Evolutionary conservation across 371 early-diverging fungal genomes (phyloP), one percentile per base, ranked within the genome.

Genomic region (Mortierella sp.): DNA sequence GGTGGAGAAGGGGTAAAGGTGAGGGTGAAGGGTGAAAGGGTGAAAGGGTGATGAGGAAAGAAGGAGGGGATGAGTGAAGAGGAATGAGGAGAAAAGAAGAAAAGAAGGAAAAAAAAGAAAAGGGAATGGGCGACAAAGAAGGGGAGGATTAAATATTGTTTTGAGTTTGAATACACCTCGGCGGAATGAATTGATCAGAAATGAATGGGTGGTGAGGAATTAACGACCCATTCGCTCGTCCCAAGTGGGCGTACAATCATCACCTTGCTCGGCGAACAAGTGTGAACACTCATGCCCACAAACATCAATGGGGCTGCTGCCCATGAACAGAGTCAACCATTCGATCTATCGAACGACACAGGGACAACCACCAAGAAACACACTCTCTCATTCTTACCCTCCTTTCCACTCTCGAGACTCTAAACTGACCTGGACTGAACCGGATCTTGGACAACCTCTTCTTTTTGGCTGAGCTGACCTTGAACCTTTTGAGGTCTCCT

Each of bases 391-490:
- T 41, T 1, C 41, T 41, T 41, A 41, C 49, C 12, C 49, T 55
- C 55, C 24, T n/a, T 24, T 21, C 18, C 18, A 21, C 51, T 51
- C 51, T 51, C 21, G 51, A 51, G 51, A 27, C 56, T 58, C 3
- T 32, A 58, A 29, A 58, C 58, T 58, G 14, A 46, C 60, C 41
- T 44, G 65, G 35, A 63, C 11, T 56, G 56, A 56, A 56, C 56
- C n/a, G n/a, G 10, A 24, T 56, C 29, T 27, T 11, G 51, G 51
- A 51, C 51, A 51, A 51, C 60, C 14, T 58, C 32, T 58, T 29
- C 60, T 14, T 12, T 56, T 56, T 27, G n/a, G 56, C n/a, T 54
- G 32, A 63, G 80, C 80, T 80, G 80, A 80, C 79, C 35, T 78
- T 78, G 74, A 78, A 78, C 79, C 77, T 74, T 78, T 78, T 35